Percentiles rank a stretch among this genome's conserved stretches.
Evolutionary conservation across 352 stramenopile species (phyloP).

Genomic region (Phytophthora fragariaefolia): DNA sequence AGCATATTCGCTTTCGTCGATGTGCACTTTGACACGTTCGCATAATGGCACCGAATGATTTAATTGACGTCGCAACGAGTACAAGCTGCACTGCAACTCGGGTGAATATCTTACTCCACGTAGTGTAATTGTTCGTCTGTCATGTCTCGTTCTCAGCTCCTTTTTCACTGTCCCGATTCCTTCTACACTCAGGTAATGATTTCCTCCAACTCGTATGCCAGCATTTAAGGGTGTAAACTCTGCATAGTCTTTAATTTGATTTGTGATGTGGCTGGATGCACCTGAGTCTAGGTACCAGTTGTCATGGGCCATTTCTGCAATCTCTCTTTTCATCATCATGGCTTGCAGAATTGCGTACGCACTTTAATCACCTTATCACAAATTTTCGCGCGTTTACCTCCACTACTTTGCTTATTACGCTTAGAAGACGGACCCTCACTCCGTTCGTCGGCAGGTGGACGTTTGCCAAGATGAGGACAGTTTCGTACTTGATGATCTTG

Average conservation of each 20-base stretch:
- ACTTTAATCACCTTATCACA: slow-evolving; percentile 18
- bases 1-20: not conserved
- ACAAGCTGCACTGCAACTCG: not conserved
- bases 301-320: slow-evolving; percentile 8
- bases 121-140: not conserved
- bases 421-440: not conserved
- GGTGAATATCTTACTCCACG: slow-evolving; percentile 4
- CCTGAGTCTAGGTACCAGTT: slow-evolving; percentile 16
- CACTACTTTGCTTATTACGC: not conserved
- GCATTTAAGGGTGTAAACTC: slow-evolving; percentile 12
- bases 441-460: not conserved
- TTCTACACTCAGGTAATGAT: slow-evolving; percentile 10
- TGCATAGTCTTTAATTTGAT: slow-evolving; percentile 12
- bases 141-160: slow-evolving; percentile 8
- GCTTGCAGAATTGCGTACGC: slow-evolving; percentile 7
- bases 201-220: slow-evolving; percentile 9
- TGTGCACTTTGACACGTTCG: slow-evolving; percentile 7
- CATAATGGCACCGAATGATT: not conserved
- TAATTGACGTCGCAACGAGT: slow-evolving; percentile 5
- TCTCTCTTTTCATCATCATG: slow-evolving; percentile 12
- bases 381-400: slow-evolving; percentile 6
- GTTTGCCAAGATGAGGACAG: not conserved
- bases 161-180: slow-evolving; percentile 14
- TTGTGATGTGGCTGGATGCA: slow-evolving; percentile 18
- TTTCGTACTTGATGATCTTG: not conserved